Base-by-base conservation (phyloP, 2,329 filamentous ascomycete species). In the Lasiodiplodia sp. region DNA sequence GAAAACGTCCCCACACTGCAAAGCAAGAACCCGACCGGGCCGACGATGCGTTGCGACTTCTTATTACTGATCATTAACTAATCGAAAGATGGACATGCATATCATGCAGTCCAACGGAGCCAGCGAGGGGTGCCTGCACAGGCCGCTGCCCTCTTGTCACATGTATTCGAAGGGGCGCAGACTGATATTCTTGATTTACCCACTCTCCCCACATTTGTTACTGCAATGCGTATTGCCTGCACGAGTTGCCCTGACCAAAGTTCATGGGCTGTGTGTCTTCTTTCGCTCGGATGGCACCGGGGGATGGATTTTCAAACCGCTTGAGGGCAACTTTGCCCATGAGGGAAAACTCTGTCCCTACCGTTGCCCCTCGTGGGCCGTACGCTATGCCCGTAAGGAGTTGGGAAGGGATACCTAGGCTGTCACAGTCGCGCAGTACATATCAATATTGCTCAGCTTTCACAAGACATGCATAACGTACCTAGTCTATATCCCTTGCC, bases 11-110 rank as follows among this genome's bases (percentile, higher is more conserved):
- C 23, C 11, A 25, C n/a, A 23, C 28, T n/a, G 37, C 25, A 21
- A n/a, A 49, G 38, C 38, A 62, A 62, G 37, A 62, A 40, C 38
- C 14, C 38, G 40, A 40, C 21, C 37, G 37, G 57, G 38, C 25
- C 38, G 40, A 49, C 10, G 38, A 31, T 23, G 55, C 55, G 21
- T 18, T n/a, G 37, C 31, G 25, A n/a, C 44, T 8, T 21, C 44
- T 47, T 21, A 49, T 64, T 47, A 64, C 47, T 52, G 44, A 52
- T 64, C 44, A 52, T 64, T 51, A 64, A 64, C 28, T 64, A 52
- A 64, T 52, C 60, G 44, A 16, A 23, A 40, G 18, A 38, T 23
- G 31, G 18, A 18, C 23, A 57, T 11, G 55, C 55, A 18, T 21
- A 18, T 60, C 58, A 63, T 51, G 58, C 58, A 63, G 18, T 34